Base-by-base conservation (phyloP, 352 stramenopile genomes). In the Pythium folliculosum region DNA sequence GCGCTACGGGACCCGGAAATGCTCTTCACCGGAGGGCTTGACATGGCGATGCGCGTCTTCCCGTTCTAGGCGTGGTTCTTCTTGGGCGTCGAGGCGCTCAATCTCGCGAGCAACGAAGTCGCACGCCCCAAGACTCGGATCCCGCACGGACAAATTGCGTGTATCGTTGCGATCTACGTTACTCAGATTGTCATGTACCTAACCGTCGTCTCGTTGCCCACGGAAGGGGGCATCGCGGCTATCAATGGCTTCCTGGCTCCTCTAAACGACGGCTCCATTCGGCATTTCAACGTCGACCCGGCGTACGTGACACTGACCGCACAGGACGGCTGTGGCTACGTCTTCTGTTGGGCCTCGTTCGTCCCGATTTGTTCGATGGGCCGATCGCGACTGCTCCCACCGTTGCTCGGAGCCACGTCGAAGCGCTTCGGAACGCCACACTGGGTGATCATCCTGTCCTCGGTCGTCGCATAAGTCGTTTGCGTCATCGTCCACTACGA, bases 1-100 rank as follows among this genome's bases (percentile, higher is more conserved):
- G 54, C 48, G 12, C 22, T 54, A 0, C 25, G 5, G 13, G 48
- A 64, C 21, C 32, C 55, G 12, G 17, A 44, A n/a, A 35, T 27
- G 19, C 13, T 56, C 6, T 55, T 53, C 23, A 7, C 59, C 12
- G 56, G 59, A 14, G 69, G 69, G n/a, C 22, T 68, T 21, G 32
- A 40, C 21, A 37, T 7, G 2, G 38, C 40, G 22, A 49, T 60
- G 14, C 57, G 66, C n/a, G 54, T 63, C 8, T 65, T 72, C 48
- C 69, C 63, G 23, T 63, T 69, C 22, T 13, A 23, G 0, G 48
- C 69, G 23, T 75, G 63, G 58, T 63, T 71, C 19, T 71, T 66
- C 43, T 14, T 71, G 0, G 65, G 65, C 25, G 50, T 71, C n/a
- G 65, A 71, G n/a, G 53, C 65, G 4, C 40, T 71, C 19, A 58